These are phyloP conservation scores for Cucumis variabilis DNA, from an alignment of 331 rosid genomes.

Conservation along the genomic window DNA sequence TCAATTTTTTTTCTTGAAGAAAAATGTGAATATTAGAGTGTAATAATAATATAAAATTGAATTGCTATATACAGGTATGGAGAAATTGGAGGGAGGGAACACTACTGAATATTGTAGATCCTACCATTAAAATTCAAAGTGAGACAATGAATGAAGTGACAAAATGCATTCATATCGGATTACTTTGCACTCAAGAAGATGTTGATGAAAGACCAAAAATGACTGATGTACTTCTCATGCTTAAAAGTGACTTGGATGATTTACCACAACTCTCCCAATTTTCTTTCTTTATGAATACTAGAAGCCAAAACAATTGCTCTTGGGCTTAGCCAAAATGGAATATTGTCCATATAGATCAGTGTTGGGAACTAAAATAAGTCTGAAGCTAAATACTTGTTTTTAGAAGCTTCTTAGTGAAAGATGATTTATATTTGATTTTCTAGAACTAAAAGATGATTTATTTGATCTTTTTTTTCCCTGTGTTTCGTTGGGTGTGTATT, in stretches of 20 bases:
- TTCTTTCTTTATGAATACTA: neutral
- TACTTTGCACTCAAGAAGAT: conserved; percentile 62
- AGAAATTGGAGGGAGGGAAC: conserved; percentile 50
- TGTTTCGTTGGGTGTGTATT: too few species aligned
- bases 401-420: too few species aligned
- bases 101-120: conserved; percentile 44
- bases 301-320: neutral
- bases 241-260: conserved; percentile 37
- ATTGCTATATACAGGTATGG: conserved; percentile 45
- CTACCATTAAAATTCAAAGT: conserved; percentile 36
- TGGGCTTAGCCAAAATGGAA: neutral
- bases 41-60: neutral
- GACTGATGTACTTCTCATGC: conserved; percentile 45
- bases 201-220: conserved; percentile 49
- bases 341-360: too few species aligned
- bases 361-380: too few species aligned
- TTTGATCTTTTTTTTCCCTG: too few species aligned
- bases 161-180: conserved; percentile 58
- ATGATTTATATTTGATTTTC: too few species aligned
- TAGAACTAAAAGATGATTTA: too few species aligned
- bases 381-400: too few species aligned
- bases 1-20: neutral
- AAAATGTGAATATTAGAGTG: too few species aligned
- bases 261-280: conserved; percentile 38
- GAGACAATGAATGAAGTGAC: conserved; percentile 37